These are phyloP conservation scores for Neofusicoccum laricinum DNA, from an alignment of 2,329 filamentous ascomycete species.

Conservation along the genomic window DNA sequence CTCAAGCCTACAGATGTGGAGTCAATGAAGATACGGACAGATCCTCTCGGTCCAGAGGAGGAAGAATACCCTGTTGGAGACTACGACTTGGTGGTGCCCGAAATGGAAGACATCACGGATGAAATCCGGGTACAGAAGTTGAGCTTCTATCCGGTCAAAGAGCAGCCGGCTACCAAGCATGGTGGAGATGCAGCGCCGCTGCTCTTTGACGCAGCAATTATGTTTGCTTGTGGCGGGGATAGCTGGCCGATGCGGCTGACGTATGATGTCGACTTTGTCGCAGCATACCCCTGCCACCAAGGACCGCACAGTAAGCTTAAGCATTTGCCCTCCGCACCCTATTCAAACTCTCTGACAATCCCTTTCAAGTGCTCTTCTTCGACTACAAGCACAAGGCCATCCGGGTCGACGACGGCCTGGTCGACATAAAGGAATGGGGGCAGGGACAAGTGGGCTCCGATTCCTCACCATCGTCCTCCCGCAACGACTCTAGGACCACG, in stretches of 20 bases:
- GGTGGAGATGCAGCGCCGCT: constrained; percentile 30
- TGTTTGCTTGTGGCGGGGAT: constrained; percentile 39
- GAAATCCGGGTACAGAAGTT: constrained; percentile 69
- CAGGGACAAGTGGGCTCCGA: not conserved
- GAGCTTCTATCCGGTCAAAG: constrained; percentile 51
- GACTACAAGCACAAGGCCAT: constrained; percentile 63
- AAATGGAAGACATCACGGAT: constrained; percentile 59
- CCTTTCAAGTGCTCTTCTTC: constrained; percentile 59
- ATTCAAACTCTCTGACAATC: constrained; percentile 12
- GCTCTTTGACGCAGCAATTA: constrained; percentile 37
- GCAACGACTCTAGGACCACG: constrained; percentile 22
- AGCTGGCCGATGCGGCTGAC: constrained; percentile 38
- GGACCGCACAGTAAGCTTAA: constrained; percentile 38
- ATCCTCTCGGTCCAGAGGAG: constrained; percentile 64
- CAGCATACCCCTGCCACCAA: constrained; percentile 40
- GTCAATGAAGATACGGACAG: constrained; percentile 65
- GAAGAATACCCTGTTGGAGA: constrained; percentile 63
- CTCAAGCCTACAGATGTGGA: constrained; percentile 60
- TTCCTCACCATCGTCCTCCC: constrained; percentile 22
- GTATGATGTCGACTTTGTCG: constrained; percentile 42
- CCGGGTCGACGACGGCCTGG: constrained; percentile 60
- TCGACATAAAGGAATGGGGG: constrained; percentile 66
- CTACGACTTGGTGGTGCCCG: constrained; percentile 61
- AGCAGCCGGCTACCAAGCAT: constrained; percentile 29
- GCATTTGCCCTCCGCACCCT: too few species aligned